Evolutionary conservation across 768 basidiomycete species (phyloP).

Genomic region (Hygrophorus pudorinus): DNA sequence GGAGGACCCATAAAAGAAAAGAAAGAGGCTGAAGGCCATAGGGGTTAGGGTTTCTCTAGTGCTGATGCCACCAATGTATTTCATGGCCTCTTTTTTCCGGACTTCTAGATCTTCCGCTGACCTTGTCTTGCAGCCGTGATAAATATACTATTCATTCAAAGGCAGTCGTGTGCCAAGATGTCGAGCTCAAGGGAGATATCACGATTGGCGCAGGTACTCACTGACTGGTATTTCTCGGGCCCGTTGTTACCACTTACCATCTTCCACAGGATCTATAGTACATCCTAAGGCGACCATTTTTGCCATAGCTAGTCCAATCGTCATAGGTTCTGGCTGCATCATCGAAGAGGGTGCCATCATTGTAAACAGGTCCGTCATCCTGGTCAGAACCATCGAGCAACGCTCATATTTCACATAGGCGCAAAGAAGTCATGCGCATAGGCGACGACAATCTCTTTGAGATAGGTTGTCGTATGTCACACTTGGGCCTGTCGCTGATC

Average conservation of each 20-base stretch:
- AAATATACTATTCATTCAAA: slow-evolving; percentile 86
- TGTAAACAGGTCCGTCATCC: slow-evolving; percentile 58
- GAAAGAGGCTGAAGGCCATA: not conserved
- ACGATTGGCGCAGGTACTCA: slow-evolving; percentile 73
- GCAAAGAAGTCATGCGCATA: slow-evolving; percentile 84
- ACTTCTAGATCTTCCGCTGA: not conserved
- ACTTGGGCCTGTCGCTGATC: not conserved
- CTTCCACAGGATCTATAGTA: slow-evolving; percentile 60
- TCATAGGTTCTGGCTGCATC: slow-evolving; percentile 82
- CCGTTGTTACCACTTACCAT: not conserved
- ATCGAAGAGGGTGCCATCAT: slow-evolving; percentile 89
- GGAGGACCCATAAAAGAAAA: not conserved
- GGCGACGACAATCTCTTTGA: slow-evolving; percentile 93
- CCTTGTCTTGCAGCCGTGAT: slow-evolving; percentile 48
- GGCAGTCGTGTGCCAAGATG: slow-evolving; percentile 87
- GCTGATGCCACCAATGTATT: slow-evolving; percentile 2
- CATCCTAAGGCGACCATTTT: slow-evolving; percentile 94
- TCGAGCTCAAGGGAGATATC: slow-evolving; percentile 89
- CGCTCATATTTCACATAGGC: slow-evolving; percentile 22
- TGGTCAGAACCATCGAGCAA: not conserved
- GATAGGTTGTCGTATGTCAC: slow-evolving; percentile 79
- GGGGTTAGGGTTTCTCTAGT: slow-evolving; percentile 1
- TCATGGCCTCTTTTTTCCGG: not conserved
- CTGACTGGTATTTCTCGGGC: not conserved
- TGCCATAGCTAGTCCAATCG: slow-evolving; percentile 82